Base-by-base conservation (phyloP, 495 filamentous ascomycete genomes). In the Pyronema omphalodes region DNA sequence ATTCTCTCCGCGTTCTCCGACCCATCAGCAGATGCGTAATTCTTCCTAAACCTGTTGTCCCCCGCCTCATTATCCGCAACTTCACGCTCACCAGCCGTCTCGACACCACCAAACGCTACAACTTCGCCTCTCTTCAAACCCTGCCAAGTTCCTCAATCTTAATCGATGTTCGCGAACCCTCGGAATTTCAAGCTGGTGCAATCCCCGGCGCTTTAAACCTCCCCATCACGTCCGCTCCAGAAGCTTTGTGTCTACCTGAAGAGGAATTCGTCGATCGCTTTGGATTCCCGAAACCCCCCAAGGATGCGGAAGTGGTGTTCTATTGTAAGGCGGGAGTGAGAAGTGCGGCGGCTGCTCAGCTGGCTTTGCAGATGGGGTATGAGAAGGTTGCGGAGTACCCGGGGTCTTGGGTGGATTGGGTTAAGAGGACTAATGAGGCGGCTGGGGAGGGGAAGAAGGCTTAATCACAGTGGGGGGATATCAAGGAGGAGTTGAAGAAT, bases 311-410 rank as follows among this genome's bases (percentile, higher is more conserved):
- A 59, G 69, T 94, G 9, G 78, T 95, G 1, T 91, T 95, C 61
- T 98, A 94, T 66, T 98, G 91, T 67, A 89, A 84, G 70, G 79
- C 86, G 0, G 91, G 91, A 2, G 86, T 95, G 54, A 74, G 91
- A 67, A 83, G 82, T 60, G 67, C 72, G 17, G 77, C 83, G 3
- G 89, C 88, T n/a, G 87, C 88, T 19, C 74, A 78, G 62, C 65
- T 95, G 69, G 89, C 89, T 48, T 70, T 70, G 48, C 74, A 82
- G 67, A 79, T 77, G 9, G 89, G 91, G 19, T 95, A 82, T 74
- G 68, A 71, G 36, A 74, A 71, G 36, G 73, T 88, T 0, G 80
- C 79, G 37, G 87, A 94, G 71, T 94, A 91, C 70, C 71, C 73
- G 6, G 89, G 91, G 7, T 91, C 85, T 70, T 95, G 86, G 87